These are phyloP conservation scores for Lactarius sanguifluus DNA, from an alignment of 768 basidiomycete genomes.

Conservation along the genomic window DNA sequence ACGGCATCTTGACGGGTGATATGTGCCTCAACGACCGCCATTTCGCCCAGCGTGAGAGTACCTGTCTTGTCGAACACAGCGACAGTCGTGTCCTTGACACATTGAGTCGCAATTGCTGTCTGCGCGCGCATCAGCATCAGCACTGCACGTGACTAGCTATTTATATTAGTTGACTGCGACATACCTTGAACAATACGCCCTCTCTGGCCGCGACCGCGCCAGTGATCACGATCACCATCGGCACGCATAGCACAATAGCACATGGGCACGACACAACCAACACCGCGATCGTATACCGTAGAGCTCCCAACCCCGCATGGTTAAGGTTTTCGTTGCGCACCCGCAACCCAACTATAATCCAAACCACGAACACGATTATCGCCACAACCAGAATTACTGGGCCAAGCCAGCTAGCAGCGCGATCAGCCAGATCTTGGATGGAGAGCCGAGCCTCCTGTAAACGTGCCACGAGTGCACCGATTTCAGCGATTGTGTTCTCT, in stretches of 20 bases:
- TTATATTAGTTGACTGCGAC: not conserved
- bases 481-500: constrained; percentile 44
- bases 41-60: constrained; percentile 49
- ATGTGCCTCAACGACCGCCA: constrained; percentile 41
- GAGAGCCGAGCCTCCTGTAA: constrained; percentile 41
- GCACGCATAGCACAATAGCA: constrained; percentile 41
- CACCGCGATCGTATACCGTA: constrained; percentile 53
- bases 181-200: constrained; percentile 37
- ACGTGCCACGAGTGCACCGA: constrained; percentile 38
- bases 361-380: constrained; percentile 39
- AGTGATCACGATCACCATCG: constrained; percentile 40
- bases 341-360: constrained; percentile 39
- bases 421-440: constrained; percentile 50
- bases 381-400: constrained; percentile 48
- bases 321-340: constrained; percentile 33
- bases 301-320: constrained; percentile 38
- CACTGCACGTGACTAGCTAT: not conserved
- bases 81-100: constrained; percentile 39
- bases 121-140: constrained; percentile 9
- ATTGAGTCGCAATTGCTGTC: constrained; percentile 22
- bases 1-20: constrained; percentile 33
- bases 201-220: constrained; percentile 36
- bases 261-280: constrained; percentile 57
- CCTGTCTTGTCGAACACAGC: constrained; percentile 64
- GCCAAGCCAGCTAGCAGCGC: constrained; percentile 48